phyloP scores from a whole-genome alignment of 208 protist genomes.

The Leishmania mexicana region DNA sequence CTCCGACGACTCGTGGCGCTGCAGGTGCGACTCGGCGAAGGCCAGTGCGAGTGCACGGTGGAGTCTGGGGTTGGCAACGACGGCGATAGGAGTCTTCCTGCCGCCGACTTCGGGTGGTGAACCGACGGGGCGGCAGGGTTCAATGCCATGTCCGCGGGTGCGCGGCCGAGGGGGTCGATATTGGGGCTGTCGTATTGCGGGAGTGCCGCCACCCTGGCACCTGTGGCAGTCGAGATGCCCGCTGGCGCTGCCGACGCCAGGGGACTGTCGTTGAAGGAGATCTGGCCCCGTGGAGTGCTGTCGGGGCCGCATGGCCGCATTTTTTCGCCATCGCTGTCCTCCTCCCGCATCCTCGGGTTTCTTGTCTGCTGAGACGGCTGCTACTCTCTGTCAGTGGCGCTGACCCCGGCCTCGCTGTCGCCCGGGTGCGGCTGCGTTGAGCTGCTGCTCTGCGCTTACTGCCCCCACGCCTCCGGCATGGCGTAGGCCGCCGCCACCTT shows the following conservation, averaged over 20 bases:
- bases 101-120: neutral
- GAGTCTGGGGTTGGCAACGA: neutral
- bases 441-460: neutral
- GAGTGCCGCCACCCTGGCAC: neutral
- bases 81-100: neutral
- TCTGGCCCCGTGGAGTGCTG: neutral
- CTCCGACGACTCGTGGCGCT: neutral
- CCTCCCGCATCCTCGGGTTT: neutral
- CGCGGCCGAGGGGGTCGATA: neutral
- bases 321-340: neutral
- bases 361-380: neutral
- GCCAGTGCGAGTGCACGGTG: neutral
- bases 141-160: neutral
- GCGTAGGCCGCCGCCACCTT: conserved; percentile 27
- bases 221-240: neutral
- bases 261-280: neutral
- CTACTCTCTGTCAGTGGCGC: neutral
- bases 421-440: neutral
- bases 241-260: neutral
- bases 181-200: neutral
- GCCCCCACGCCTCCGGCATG: neutral
- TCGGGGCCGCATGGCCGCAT: neutral
- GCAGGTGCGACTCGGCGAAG: neutral
- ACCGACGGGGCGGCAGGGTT: neutral
- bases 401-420: neutral